These are phyloP conservation scores for Suillus subalutaceus DNA, from an alignment of 768 basidiomycete species.

Conservation along the genomic window DNA sequence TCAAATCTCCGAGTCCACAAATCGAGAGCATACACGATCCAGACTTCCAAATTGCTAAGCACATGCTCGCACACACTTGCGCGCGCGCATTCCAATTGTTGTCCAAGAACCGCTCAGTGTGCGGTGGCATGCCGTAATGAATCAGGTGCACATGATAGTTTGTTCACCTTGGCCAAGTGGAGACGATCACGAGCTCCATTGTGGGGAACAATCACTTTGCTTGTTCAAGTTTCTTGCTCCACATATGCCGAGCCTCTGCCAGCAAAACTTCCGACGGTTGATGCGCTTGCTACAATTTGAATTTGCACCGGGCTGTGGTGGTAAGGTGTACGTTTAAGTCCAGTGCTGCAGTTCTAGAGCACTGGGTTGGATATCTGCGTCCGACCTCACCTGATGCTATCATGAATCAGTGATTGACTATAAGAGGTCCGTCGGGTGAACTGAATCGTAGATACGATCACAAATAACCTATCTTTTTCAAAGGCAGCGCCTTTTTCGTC, in stretches of 20 bases:
- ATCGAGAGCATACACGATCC: no score
- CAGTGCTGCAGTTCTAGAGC: background rate
- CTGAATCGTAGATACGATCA: background rate
- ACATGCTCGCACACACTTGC: no score
- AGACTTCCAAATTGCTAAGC: no score
- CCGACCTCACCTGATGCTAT: background rate
- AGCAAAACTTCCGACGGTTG: background rate
- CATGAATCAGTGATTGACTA: background rate
- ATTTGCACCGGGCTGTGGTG: background rate
- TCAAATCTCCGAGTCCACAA: no score
- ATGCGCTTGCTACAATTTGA: background rate
- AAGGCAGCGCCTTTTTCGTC: background rate
- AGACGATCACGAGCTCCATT: background rate
- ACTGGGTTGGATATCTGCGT: background rate
- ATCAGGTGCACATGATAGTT: background rate
- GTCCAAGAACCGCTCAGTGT: background rate
- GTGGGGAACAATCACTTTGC: background rate
- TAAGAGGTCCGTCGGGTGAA: no score
- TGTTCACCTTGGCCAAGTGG: background rate
- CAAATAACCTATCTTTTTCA: background rate
- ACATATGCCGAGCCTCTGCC: background rate
- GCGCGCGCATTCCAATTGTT: no score
- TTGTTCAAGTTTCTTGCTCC: background rate
- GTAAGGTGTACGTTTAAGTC: background rate
- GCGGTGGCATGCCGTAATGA: background rate